Evolutionary conservation across 2,329 filamentous ascomycete genomes (phyloP).

Genomic region (Penicillium sp.): DNA sequence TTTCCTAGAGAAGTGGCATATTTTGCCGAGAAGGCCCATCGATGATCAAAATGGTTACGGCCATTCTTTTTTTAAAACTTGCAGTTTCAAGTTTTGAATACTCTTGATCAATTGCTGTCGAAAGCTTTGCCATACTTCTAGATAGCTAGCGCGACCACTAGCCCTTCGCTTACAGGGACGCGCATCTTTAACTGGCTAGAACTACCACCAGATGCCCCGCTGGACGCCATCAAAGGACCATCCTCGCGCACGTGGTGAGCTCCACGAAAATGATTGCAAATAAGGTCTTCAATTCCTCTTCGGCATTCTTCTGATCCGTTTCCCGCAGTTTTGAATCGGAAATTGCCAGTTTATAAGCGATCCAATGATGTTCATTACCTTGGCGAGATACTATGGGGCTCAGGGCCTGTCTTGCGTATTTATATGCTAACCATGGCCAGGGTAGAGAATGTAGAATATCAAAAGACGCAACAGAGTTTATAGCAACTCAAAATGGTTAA

Average conservation of each 20-base stretch:
- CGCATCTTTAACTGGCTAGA: not conserved
- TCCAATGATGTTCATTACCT: not conserved
- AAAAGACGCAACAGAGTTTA: not conserved
- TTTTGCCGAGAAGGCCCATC: too few species aligned
- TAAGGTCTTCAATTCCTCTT: not conserved
- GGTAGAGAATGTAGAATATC: not conserved
- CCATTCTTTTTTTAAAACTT: too few species aligned
- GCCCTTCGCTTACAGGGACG: conserved; percentile 4
- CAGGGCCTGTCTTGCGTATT: not conserved
- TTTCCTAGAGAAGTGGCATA: too few species aligned
- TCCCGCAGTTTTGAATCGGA: not conserved
- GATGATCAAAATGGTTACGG: too few species aligned
- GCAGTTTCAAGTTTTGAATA: too few species aligned
- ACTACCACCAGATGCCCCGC: not conserved
- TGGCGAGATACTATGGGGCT: too few species aligned
- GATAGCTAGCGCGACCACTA: not conserved
- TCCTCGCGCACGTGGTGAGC: conserved; percentile 7
- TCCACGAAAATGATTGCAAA: conserved; percentile 15
- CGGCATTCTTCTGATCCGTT: not conserved
- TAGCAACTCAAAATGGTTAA: conserved; percentile 2
- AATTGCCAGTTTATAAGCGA: not conserved
- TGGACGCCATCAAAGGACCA: conserved; percentile 5
- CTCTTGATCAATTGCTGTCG: too few species aligned
- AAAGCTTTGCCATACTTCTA: not conserved
- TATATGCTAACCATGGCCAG: not conserved